These are phyloP conservation scores for Aspergillus clavatus DNA, from an alignment of 2,329 filamentous ascomycete genomes.

Conservation along the genomic window DNA sequence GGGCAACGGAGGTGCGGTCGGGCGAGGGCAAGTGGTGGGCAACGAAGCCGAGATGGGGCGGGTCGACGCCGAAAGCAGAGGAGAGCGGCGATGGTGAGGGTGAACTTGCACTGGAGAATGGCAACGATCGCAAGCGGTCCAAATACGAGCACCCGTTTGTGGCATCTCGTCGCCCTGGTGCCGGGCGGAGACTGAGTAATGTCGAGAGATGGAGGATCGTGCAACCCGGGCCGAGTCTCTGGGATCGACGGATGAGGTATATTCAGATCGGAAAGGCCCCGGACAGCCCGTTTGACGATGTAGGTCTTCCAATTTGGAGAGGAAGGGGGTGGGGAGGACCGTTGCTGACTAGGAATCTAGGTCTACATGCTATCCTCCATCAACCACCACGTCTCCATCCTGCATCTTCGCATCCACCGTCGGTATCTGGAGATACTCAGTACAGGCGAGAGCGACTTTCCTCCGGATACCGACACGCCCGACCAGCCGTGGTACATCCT, in stretches of 20 bases:
- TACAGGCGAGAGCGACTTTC: slow-evolving; percentile 36
- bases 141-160: slow-evolving; percentile 32
- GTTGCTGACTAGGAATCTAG: slow-evolving; percentile 29
- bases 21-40: slow-evolving; percentile 60
- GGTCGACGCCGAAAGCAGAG: slow-evolving; percentile 38
- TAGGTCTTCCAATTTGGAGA: slow-evolving; percentile 27
- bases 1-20: slow-evolving; percentile 44
- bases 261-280: slow-evolving; percentile 52
- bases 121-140: slow-evolving; percentile 36
- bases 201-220: slow-evolving; percentile 51
- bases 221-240: slow-evolving; percentile 47
- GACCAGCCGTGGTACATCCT: slow-evolving; percentile 49
- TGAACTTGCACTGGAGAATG: slow-evolving; percentile 21
- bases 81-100: slow-evolving; percentile 28
- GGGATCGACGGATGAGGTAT: slow-evolving; percentile 55
- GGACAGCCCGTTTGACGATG: slow-evolving; percentile 49
- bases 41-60: slow-evolving; percentile 53
- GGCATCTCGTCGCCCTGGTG: slow-evolving; percentile 28
- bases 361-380: slow-evolving; percentile 59
- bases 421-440: slow-evolving; percentile 54
- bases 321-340: no score
- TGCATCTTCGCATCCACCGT: slow-evolving; percentile 54
- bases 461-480: slow-evolving; percentile 12
- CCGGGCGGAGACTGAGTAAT: slow-evolving; percentile 42
- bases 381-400: slow-evolving; percentile 58